A percentile compares a stretch with the other conserved stretches of the same genome.
Evolutionary conservation across 2,329 filamentous ascomycete genomes (phyloP).

Genomic region (Thyridium curvatum): DNA sequence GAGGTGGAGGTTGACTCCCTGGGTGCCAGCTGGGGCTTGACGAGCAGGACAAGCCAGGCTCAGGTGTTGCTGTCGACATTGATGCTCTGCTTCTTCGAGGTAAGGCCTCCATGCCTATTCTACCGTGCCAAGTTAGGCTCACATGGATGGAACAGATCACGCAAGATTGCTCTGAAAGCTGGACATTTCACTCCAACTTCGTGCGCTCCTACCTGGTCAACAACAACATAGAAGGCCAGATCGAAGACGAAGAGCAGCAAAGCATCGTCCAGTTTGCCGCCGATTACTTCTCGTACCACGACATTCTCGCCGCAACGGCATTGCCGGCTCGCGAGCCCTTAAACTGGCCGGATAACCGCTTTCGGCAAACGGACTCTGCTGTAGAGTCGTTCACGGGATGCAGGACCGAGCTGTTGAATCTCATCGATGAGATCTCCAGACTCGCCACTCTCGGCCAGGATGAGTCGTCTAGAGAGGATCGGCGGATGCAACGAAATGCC

Average conservation of each 20-base stretch:
- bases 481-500: constrained; percentile 3
- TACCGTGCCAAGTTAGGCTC: neutral
- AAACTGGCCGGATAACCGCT: constrained; percentile 1
- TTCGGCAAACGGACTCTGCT: constrained; percentile 6
- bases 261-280: constrained; percentile 15
- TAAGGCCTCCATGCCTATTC: constrained; percentile 5
- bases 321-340: neutral
- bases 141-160: constrained; percentile 14
- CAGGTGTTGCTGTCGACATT: constrained; percentile 14
- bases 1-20: constrained; percentile 3
- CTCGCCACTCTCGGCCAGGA: neutral
- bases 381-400: constrained; percentile 11
- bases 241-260: constrained; percentile 5
- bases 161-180: constrained; percentile 17
- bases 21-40: no score
- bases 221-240: constrained; percentile 8
- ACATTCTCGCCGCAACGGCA: constrained; percentile 10
- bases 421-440: constrained; percentile 6
- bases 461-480: no score
- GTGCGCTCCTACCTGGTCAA: constrained; percentile 9
- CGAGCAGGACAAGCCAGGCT: constrained; percentile 2
- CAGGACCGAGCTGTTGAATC: constrained; percentile 3
- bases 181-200: constrained; percentile 19
- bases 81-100: constrained; percentile 18
- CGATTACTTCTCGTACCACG: constrained; percentile 14